phyloP scores from a whole-genome alignment of 1,139 yeast species.

The Nakaseomyces bracarensis region DNA sequence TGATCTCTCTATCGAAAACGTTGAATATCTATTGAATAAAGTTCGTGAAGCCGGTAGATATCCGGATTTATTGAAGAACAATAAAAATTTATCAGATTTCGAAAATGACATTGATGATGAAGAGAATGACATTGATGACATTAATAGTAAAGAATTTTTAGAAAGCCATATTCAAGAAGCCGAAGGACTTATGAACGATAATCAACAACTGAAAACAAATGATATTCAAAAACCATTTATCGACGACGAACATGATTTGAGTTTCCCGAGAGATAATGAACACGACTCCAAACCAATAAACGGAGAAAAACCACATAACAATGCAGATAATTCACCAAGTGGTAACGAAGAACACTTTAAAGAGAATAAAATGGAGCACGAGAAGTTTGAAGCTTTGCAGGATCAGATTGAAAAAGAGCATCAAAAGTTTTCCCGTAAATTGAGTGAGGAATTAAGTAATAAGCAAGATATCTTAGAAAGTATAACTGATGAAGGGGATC shows the following conservation, averaged over 20 bases:
- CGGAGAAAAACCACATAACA: too few relatives aligned
- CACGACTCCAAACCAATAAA: too few relatives aligned
- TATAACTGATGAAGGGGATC: neutral
- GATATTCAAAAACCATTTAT: too few relatives aligned
- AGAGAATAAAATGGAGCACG: neutral
- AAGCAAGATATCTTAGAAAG: too few relatives aligned
- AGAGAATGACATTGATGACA: neutral
- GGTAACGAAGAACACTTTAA: neutral
- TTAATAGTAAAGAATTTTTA: too few relatives aligned
- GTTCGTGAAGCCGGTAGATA: constrained; percentile 1
- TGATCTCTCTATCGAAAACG: neutral
- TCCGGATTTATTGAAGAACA: neutral
- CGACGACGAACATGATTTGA: too few relatives aligned
- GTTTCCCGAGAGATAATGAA: too few relatives aligned
- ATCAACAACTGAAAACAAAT: too few relatives aligned
- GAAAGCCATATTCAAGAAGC: too few relatives aligned
- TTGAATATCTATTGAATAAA: neutral
- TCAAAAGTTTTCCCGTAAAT: neutral
- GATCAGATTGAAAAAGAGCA: neutral
- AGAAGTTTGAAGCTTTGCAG: neutral
- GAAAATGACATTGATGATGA: neutral
- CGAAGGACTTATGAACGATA: neutral
- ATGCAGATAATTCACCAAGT: too few relatives aligned
- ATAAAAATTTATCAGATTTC: neutral
- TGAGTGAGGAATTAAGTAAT: neutral